Conservation (phyloP, 345 rosid genomes). For the Citrus reticulata region DNA sequence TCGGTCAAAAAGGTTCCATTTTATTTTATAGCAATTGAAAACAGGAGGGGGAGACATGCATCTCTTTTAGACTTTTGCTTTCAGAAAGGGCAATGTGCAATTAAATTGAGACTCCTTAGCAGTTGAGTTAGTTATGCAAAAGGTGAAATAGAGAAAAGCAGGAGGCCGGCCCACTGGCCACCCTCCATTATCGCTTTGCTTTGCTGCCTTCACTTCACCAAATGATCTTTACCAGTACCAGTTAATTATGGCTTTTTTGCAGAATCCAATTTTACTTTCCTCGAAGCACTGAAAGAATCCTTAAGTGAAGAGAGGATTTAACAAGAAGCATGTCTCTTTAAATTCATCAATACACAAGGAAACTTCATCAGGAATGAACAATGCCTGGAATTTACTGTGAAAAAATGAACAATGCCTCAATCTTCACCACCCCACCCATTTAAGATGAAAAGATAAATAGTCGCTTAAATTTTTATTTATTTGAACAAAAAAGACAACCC, state of each 20-base stretch:
- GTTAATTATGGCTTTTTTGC: background rate
- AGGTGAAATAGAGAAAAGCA: background rate
- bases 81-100: background rate
- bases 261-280: background rate
- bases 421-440: background rate
- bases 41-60: background rate
- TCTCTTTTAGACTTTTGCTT: constrained; percentile 6
- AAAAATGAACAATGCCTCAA: background rate
- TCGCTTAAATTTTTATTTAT: background rate
- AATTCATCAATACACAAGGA: background rate
- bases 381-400: background rate
- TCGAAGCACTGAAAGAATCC: background rate
- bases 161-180: background rate
- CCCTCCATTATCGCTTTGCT: background rate
- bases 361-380: background rate
- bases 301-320: background rate
- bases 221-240: background rate
- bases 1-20: constrained; percentile 19
- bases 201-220: background rate
- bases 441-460: background rate
- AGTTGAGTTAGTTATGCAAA: constrained; percentile 26
- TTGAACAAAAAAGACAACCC: background rate
- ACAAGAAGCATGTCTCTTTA: background rate
- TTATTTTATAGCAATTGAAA: background rate
- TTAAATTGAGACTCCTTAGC: background rate